These are phyloP conservation scores for Suillus occidentalis DNA, from an alignment of 768 basidiomycete species.

Conservation along the genomic window DNA sequence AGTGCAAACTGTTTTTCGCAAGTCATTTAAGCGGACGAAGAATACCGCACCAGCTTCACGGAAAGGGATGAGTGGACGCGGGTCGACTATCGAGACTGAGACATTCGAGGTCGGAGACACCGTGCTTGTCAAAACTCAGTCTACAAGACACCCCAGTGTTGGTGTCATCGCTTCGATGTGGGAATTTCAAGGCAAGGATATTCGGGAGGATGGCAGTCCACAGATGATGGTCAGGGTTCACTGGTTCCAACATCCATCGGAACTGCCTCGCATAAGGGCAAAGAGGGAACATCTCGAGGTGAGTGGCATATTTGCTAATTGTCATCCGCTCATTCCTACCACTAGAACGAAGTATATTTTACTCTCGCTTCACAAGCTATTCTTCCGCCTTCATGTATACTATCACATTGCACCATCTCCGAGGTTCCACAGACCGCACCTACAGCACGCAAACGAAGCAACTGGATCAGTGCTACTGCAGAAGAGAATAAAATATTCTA, in stretches of 20 bases:
- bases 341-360: conserved; percentile 77
- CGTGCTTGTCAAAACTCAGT: conserved; percentile 52
- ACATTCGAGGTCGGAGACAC: conserved; percentile 64
- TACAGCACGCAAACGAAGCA: conserved; percentile 19
- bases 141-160: conserved; percentile 53
- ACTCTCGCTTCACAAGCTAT: conserved; percentile 49
- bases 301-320: conserved; percentile 17
- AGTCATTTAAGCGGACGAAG: conserved; percentile 27
- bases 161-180: conserved; percentile 74
- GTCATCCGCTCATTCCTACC: not conserved
- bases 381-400: conserved; percentile 50
- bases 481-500: conserved; percentile 41
- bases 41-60: conserved; percentile 17
- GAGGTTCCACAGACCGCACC: conserved; percentile 18
- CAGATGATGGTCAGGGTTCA: conserved; percentile 63
- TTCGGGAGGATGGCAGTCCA: conserved; percentile 29
- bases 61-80: conserved; percentile 12
- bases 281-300: conserved; percentile 64
- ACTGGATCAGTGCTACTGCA: conserved; percentile 17
- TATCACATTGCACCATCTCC: conserved; percentile 51
- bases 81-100: conserved; percentile 17
- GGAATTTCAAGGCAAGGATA: conserved; percentile 41
- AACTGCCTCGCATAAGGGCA: conserved; percentile 60
- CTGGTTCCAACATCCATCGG: conserved; percentile 72
- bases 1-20: conserved; percentile 29